These are phyloP conservation scores for Lanzia echinophila DNA, from an alignment of 2,329 filamentous ascomycete genomes.

Conservation along the genomic window DNA sequence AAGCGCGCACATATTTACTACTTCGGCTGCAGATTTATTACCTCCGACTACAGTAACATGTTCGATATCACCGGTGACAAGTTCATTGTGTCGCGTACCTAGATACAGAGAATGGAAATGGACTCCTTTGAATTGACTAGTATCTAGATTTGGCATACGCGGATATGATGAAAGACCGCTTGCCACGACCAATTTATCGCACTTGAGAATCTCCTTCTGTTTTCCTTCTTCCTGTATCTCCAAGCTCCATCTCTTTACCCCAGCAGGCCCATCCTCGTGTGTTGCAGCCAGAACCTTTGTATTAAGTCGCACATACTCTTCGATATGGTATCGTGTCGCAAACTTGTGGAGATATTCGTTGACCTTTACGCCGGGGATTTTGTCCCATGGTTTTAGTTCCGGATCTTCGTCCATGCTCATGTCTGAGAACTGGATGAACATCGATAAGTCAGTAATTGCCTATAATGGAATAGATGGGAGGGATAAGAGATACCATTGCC, in stretches of 20 bases:
- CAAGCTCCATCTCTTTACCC: slow-evolving; percentile 6
- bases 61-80: slow-evolving; percentile 9
- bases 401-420: slow-evolving; percentile 42
- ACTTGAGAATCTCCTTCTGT: background rate
- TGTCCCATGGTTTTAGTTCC: slow-evolving; percentile 4
- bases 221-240: background rate
- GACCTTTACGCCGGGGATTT: slow-evolving; percentile 10
- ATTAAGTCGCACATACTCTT: slow-evolving; percentile 22
- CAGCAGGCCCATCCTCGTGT: background rate
- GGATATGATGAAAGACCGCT: slow-evolving; percentile 12
- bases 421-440: slow-evolving; percentile 64
- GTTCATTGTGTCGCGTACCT: background rate
- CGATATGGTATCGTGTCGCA: slow-evolving; percentile 11
- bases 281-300: slow-evolving; percentile 34
- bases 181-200: slow-evolving; percentile 13
- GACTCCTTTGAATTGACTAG: slow-evolving; percentile 4
- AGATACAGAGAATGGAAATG: slow-evolving; percentile 14
- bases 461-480: too few relatives aligned
- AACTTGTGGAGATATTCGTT: slow-evolving; percentile 17
- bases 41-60: slow-evolving; percentile 16
- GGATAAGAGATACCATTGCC: too few relatives aligned
- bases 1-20: slow-evolving; percentile 7
- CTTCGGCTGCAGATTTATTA: slow-evolving; percentile 16
- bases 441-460: too few relatives aligned
- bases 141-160: slow-evolving; percentile 11